Evolutionary conservation across 2,329 filamentous ascomycete species (phyloP).

Genomic region (Clarireedia paspali): DNA sequence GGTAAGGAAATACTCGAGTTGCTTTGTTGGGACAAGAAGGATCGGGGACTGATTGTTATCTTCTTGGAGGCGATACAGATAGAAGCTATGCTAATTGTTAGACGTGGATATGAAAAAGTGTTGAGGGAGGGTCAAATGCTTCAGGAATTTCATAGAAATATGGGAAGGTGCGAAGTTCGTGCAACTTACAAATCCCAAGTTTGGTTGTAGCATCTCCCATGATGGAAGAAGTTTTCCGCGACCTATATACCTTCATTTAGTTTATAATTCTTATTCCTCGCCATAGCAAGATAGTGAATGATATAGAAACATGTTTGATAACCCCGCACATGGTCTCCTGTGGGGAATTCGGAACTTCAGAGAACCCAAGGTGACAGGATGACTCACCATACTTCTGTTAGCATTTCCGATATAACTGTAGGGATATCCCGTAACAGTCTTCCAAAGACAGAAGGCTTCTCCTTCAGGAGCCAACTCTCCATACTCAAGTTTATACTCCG

Average conservation of each 20-base stretch:
- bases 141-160: no score
- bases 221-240: slow-evolving; percentile 38
- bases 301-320: neutral
- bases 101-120: neutral
- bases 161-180: neutral
- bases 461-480: slow-evolving; percentile 22
- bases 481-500: slow-evolving; percentile 13
- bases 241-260: slow-evolving; percentile 8
- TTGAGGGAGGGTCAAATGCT: neutral
- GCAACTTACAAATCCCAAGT: slow-evolving; percentile 68
- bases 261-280: neutral
- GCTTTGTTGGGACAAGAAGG: slow-evolving; percentile 58
- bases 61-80: slow-evolving; percentile 47
- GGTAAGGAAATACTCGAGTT: slow-evolving; percentile 57
- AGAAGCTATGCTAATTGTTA: slow-evolving; percentile 46
- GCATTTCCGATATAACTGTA: slow-evolving; percentile 47
- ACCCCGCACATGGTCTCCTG: neutral
- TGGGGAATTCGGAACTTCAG: neutral
- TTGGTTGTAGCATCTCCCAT: slow-evolving; percentile 48
- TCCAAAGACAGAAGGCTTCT: slow-evolving; percentile 42
- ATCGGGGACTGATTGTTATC: slow-evolving; percentile 43
- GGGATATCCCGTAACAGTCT: slow-evolving; percentile 49
- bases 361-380: neutral
- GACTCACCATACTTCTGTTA: slow-evolving; percentile 32
- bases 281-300: neutral